Evolutionary conservation across 1,284 basidiomycete genomes (phyloP).

Genomic region (Schizopora paradoxa): DNA sequence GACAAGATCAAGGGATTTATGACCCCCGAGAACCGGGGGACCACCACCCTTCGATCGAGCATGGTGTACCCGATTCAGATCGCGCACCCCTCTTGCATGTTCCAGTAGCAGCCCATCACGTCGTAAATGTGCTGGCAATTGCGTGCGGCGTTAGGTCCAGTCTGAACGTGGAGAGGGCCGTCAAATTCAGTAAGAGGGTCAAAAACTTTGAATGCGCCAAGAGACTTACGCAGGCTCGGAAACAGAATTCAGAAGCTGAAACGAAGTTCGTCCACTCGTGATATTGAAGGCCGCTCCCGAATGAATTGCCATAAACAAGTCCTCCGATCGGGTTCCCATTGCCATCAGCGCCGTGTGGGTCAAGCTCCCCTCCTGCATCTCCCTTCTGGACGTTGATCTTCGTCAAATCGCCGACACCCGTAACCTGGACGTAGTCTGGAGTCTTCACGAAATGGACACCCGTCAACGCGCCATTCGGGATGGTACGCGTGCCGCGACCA

Average conservation of each 20-base stretch:
- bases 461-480: conserved; percentile 40
- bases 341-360: conserved; percentile 29
- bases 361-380: conserved; percentile 33
- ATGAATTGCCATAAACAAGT: conserved; percentile 52
- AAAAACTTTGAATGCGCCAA: too few species aligned
- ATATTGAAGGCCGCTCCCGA: conserved; percentile 26
- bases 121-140: conserved; percentile 43
- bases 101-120: conserved; percentile 52
- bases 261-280: conserved; percentile 39
- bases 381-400: conserved; percentile 27
- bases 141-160: conserved; percentile 46
- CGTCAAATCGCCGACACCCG: conserved; percentile 29
- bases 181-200: too few species aligned
- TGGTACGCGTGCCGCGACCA: conserved; percentile 41
- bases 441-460: conserved; percentile 43
- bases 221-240: conserved; percentile 59
- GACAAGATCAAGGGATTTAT: too few species aligned
- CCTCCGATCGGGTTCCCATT: conserved; percentile 58
- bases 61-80: too few species aligned
- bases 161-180: too few species aligned
- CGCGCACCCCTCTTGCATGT: too few species aligned
- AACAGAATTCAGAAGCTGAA: conserved; percentile 51
- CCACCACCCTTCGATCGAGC: too few species aligned
- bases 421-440: conserved; percentile 41
- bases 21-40: too few species aligned